Conservation (phyloP, 2,329 filamentous ascomycete genomes). For the Paecilomyces sp. region DNA sequence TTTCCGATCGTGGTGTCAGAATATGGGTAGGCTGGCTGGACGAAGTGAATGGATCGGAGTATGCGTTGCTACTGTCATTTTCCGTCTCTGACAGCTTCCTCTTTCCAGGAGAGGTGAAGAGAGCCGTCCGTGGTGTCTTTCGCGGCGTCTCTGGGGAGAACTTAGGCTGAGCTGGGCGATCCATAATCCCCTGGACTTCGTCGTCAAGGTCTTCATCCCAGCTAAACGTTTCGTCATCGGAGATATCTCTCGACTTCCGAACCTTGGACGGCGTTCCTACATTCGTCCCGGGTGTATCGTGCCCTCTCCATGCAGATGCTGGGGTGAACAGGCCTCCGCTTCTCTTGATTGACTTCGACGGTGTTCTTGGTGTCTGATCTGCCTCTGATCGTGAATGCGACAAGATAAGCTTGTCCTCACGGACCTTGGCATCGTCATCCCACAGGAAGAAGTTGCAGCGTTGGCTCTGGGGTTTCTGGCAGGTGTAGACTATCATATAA, state of each 20-base stretch:
- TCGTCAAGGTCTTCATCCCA: slow-evolving; percentile 32
- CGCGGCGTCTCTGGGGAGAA: slow-evolving; percentile 27
- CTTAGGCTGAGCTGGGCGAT: slow-evolving; percentile 18
- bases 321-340: slow-evolving; percentile 25
- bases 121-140: slow-evolving; percentile 27
- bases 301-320: slow-evolving; percentile 18
- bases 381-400: slow-evolving; percentile 45
- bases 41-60: slow-evolving; percentile 8
- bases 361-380: slow-evolving; percentile 16
- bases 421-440: slow-evolving; percentile 50
- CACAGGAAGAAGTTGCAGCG: slow-evolving; percentile 57
- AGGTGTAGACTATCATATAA: slow-evolving; percentile 45
- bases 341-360: slow-evolving; percentile 8
- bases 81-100: slow-evolving; percentile 22
- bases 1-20: neutral
- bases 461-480: slow-evolving; percentile 42
- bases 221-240: slow-evolving; percentile 27
- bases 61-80: slow-evolving; percentile 11
- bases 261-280: slow-evolving; percentile 15
- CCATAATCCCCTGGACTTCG: slow-evolving; percentile 17
- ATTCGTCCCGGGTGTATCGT: slow-evolving; percentile 8
- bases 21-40: neutral
- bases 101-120: slow-evolving; percentile 29
- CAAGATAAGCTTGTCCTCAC: slow-evolving; percentile 44
- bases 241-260: slow-evolving; percentile 22